Evolutionary conservation across 371 early-diverging fungal species (phyloP).

Genomic region (Mycotypha africana): DNA sequence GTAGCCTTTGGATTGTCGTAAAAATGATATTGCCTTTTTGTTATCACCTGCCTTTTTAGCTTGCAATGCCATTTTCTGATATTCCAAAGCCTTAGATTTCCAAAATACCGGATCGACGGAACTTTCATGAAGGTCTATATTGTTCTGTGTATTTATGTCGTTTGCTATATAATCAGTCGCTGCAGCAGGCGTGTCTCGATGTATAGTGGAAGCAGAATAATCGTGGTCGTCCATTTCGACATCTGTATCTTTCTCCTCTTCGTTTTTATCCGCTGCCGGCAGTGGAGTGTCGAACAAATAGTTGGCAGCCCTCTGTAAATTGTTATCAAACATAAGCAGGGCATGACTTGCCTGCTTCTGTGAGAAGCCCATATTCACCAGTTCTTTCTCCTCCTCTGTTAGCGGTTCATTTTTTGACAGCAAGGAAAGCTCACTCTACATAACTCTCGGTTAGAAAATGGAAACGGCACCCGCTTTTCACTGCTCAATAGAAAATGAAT

Average conservation of each 20-base stretch:
- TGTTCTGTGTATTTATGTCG: no score
- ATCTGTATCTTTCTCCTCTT: neutral
- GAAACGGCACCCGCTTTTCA: no score
- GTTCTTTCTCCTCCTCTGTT: neutral
- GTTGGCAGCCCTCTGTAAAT: constrained; percentile 32
- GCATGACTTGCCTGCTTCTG: constrained; percentile 22
- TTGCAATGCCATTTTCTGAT: constrained; percentile 33
- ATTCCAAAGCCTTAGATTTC: constrained; percentile 21
- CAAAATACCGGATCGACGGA: constrained; percentile 12
- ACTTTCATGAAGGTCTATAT: constrained; percentile 6
- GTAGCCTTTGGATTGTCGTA: constrained; percentile 33
- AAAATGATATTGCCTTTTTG: constrained; percentile 27
- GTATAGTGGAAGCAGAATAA: no score
- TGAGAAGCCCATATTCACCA: constrained; percentile 32
- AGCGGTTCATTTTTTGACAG: neutral
- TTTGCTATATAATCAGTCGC: no score
- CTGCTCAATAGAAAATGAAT: no score
- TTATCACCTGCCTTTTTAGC: constrained; percentile 43
- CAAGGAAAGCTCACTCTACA: constrained; percentile 24
- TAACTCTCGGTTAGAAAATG: no score
- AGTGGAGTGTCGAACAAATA: constrained; percentile 23
- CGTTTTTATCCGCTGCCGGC: neutral
- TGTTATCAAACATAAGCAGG: constrained; percentile 20
- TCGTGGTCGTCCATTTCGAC: neutral
- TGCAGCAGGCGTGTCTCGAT: no score